Evolutionary conservation across 495 filamentous ascomycete species (phyloP), one percentile per base, ranked within the genome.

Genomic region (Penicillium lagena): DNA sequence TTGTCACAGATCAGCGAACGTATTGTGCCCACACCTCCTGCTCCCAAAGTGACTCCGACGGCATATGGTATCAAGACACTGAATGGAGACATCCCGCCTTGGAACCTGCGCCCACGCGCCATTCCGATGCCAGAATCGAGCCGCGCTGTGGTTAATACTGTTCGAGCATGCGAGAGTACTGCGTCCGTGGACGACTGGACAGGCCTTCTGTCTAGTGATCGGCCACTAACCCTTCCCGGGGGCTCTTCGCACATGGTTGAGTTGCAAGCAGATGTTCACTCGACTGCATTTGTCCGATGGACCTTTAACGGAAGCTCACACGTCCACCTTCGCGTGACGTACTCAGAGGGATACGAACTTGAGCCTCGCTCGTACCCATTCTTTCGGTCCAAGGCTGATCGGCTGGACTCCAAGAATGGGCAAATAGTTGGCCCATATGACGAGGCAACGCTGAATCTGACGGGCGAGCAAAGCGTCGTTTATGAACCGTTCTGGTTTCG

Each of bases 401-500:
- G 66, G 1, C 38, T 66, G 9, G 63, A 67, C 51, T 54, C 59
- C 10, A 47, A 37, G 4, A 43, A 29, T 5, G 63, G 64, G 11
- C 57, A 61, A 28, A 50, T 70, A 2, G 47, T 68, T 4, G 64
- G 64, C 10, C 64, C 64, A 9, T 64, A 53, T 35, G 64, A 68
- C 29, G 61, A 63, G 8, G 50, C 59, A 1, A 41, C 22, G 1
- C 39, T 66, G 4, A 47, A 58, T 17, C 22, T 60, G 8, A 32
- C 45, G 0, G 31, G 37, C 3, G 4, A 13, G 1, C 12, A 58
- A 17, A 37, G 2, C 29, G 27, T 43, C 8, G 15, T 40, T 7
- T 68, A 68, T 39, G 62, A 66, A 31, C 66, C 66, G 13, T 69
- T 69, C 39, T 67, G 63, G 63, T 69, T 69, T 39, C 59, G 66